Percentiles rank a stretch among this genome's conserved stretches.
phyloP scores from a whole-genome alignment of 129 eudicot genomes.

The Centella asiatica region DNA sequence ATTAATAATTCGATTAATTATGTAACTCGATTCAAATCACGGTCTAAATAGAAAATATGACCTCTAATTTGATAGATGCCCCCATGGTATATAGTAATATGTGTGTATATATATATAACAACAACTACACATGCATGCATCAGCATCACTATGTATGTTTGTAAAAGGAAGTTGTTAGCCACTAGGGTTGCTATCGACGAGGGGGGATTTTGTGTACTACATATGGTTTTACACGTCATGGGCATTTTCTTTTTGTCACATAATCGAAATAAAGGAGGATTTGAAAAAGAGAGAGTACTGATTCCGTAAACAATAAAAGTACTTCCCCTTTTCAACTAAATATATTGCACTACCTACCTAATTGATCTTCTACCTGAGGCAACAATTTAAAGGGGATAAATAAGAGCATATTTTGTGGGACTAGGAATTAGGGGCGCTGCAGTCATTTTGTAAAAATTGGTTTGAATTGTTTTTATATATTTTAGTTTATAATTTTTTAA shows the following conservation, averaged over 20 bases:
- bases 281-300: neutral
- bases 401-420: no score
- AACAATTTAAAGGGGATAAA: no score
- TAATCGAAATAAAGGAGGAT: neutral
- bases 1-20: no score
- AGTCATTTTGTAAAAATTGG: no score
- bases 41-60: neutral
- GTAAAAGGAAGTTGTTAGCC: slow-evolving; percentile 28
- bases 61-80: neutral
- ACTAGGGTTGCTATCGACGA: slow-evolving; percentile 26
- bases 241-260: slow-evolving; percentile 2
- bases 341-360: no score
- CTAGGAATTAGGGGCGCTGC: no score
- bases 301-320: slow-evolving; percentile 3
- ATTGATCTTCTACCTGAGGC: no score
- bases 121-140: neutral
- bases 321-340: slow-evolving; percentile 2
- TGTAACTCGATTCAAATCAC: no score
- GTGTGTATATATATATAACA: no score
- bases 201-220: neutral
- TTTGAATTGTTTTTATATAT: no score
- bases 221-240: slow-evolving; percentile 27
- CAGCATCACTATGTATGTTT: neutral
- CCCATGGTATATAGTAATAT: no score
- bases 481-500: no score